Evolutionary conservation across 164 flowering plant species (phyloP).

Genomic region (Liriodendron chinense): DNA sequence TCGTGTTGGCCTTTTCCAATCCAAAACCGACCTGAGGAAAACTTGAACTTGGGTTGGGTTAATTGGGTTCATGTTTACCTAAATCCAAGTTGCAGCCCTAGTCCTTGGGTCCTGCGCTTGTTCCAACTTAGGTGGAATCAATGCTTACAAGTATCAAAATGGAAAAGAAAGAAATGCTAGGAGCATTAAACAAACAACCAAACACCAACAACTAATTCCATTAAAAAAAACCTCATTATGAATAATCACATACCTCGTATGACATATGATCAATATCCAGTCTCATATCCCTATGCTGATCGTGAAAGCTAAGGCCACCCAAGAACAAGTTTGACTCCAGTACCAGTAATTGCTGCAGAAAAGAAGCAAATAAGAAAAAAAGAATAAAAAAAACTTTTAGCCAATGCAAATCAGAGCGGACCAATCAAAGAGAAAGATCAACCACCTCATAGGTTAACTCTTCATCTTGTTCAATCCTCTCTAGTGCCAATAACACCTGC

Average conservation of each 20-base stretch:
- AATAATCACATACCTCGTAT: conserved; percentile 69
- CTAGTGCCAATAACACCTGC: conserved; percentile 81
- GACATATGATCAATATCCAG: conserved; percentile 97
- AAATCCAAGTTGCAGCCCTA: no score
- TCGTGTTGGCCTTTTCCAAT: no score
- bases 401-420: background rate
- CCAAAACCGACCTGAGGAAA: no score
- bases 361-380: conserved; percentile 2
- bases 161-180: no score
- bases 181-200: background rate
- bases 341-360: conserved; percentile 66
- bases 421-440: conserved; percentile 7
- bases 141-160: no score
- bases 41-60: no score
- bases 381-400: background rate
- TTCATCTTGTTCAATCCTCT: conserved; percentile 84
- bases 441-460: conserved; percentile 83
- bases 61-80: no score
- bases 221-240: background rate
- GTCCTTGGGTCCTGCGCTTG: no score
- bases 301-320: conserved; percentile 61
- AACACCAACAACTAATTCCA: background rate
- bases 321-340: conserved; percentile 73
- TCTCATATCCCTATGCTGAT: conserved; percentile 96
- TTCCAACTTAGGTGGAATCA: no score